Percentiles rank a stretch among this genome's conserved stretches.
These are phyloP conservation scores for Aegilops umbellulata DNA, from an alignment of 176 grass and related monocot genomes.

Conservation along the genomic window DNA sequence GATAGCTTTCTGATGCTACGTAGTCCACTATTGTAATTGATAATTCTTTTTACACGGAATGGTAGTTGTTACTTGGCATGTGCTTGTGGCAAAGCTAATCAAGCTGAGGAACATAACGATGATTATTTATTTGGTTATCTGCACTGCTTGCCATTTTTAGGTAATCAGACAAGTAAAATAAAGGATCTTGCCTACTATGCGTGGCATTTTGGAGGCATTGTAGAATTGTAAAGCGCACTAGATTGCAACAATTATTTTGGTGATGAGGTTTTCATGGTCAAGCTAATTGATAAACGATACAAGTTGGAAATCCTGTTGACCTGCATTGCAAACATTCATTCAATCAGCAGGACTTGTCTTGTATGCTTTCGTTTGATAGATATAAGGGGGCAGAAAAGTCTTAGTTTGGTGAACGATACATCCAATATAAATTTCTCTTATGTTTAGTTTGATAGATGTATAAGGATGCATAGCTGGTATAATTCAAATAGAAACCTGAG, in stretches of 20 bases:
- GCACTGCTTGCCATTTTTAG: not conserved
- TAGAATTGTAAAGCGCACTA: too few relatives aligned
- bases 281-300: too few relatives aligned
- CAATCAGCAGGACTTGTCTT: not conserved
- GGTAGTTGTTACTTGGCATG: not conserved
- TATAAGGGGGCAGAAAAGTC: not conserved
- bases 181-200: too few relatives aligned
- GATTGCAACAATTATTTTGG: not conserved
- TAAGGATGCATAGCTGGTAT: not conserved
- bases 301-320: too few relatives aligned
- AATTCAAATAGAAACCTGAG: not conserved
- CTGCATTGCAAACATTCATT: too few relatives aligned
- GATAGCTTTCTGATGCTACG: not conserved
- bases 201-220: too few relatives aligned
- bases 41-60: not conserved
- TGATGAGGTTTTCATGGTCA: too few relatives aligned
- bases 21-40: not conserved
- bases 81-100: not conserved
- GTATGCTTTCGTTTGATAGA: not conserved
- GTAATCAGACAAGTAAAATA: too few relatives aligned
- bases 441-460: too few relatives aligned
- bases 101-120: not conserved
- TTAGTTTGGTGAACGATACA: not conserved
- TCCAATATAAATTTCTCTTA: too few relatives aligned
- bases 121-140: not conserved